Evolutionary conservation across 345 rosid genomes (phyloP), one percentile per base, ranked within the genome.

Genomic region (Mercurialis annua): DNA sequence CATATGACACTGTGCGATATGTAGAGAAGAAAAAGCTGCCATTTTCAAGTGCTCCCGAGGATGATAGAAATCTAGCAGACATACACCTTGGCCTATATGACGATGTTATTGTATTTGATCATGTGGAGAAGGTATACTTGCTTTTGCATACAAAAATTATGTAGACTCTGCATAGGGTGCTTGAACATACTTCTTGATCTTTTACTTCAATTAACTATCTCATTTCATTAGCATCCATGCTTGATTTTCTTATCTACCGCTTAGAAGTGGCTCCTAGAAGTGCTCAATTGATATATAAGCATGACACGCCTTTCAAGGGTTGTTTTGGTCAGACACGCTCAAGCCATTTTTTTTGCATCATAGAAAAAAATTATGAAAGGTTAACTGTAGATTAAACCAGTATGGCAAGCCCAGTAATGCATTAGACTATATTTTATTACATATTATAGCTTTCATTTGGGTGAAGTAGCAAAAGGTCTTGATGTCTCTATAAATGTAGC

Each of bases 61-160:
- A 93, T 81, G 97, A 90, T 65, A 86, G 94, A 78, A 81, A 85
- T 77, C 90, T 93, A 36, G 83, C 95, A 4, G 97, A 93, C 74
- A 89, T 93, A 69, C 94, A 93, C 78, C 85, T 89, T 33, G 92
- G 95, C 47, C 91, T 93, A 30, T 93, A 90, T 52, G 82, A 82
- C 38, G 86, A 90, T 30, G 89, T 90, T 5, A 73, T 93, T 59
- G 87, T 93, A 50, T 87, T 93, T 71, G 98, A 90, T 84, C 94
- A 87, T 44, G 96, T 90, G 56, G 88, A 89, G 72, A 93, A 93
- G 97, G 96, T 87, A 76, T 49, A 20, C 43, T 27, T 30, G 2
- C 40, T 14, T 17, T 67, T 20, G 40, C 14, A 48, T 54, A 16
- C 23, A 20, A 36, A 2, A 44, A 50, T 1, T 40, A 24, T 12